These are phyloP conservation scores for Mucor mucedo DNA, from an alignment of 371 early-diverging fungal genomes.

Conservation along the genomic window DNA sequence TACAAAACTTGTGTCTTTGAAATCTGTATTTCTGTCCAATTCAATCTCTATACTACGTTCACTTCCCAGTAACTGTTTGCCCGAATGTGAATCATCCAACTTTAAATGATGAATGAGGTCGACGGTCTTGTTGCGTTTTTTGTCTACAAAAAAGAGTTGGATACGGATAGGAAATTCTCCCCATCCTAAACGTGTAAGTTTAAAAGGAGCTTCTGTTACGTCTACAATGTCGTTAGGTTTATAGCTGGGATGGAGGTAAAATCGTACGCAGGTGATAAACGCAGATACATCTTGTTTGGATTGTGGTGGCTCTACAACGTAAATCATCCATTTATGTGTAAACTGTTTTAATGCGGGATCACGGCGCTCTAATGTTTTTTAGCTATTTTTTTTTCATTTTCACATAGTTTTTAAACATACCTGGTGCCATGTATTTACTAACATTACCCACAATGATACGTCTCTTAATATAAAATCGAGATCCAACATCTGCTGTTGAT, in stretches of 20 bases:
- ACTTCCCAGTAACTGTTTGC: constrained; percentile 71
- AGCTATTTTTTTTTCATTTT: too few species aligned
- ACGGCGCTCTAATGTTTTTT: constrained; percentile 54
- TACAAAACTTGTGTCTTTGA: constrained; percentile 41
- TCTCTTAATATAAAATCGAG: constrained; percentile 86
- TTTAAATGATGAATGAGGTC: constrained; percentile 86
- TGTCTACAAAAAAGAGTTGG: constrained; percentile 81
- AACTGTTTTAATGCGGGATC: constrained; percentile 64
- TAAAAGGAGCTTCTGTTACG: constrained; percentile 79
- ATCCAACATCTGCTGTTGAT: constrained; percentile 57
- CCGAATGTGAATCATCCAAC: constrained; percentile 76
- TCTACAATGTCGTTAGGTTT: constrained; percentile 88
- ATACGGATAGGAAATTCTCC: constrained; percentile 92
- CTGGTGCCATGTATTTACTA: constrained; percentile 71
- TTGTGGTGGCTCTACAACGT: constrained; percentile 68
- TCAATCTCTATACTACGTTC: constrained; percentile 84
- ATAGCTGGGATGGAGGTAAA: constrained; percentile 89
- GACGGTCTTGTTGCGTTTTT: constrained; percentile 79
- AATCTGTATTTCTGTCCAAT: constrained; percentile 82
- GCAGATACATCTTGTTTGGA: constrained; percentile 58
- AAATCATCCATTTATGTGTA: constrained; percentile 92
- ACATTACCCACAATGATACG: constrained; percentile 87
- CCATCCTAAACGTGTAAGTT: constrained; percentile 88
- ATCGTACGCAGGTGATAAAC: constrained; percentile 83
- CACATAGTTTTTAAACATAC: constrained; percentile 27